These are phyloP conservation scores for Pseudogymnoascus sp. DNA, from an alignment of 2,329 filamentous ascomycete species.

Conservation along the genomic window DNA sequence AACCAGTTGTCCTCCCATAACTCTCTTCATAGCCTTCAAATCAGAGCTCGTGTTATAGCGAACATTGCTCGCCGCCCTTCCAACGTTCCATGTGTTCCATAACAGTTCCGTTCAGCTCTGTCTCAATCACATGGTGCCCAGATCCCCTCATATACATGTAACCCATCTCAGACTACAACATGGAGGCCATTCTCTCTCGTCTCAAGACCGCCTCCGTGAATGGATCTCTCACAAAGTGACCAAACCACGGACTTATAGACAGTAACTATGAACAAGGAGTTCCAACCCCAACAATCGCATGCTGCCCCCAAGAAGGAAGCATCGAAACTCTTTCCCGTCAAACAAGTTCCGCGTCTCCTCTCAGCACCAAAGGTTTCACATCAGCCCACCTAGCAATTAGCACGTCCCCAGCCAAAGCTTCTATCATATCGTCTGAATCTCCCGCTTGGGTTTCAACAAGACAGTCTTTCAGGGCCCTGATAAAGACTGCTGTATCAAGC, in stretches of 20 bases:
- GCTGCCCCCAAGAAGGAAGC: not conserved
- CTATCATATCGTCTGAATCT: constrained; percentile 52
- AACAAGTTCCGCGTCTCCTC: constrained; percentile 49
- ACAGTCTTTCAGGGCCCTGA: constrained; percentile 57
- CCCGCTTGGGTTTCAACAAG: constrained; percentile 53
- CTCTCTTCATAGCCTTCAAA: too few species aligned
- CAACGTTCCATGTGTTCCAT: not conserved
- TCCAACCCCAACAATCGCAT: not conserved
- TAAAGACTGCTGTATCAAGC: constrained; percentile 74
- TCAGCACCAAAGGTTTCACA: constrained; percentile 51
- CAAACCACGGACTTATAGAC: not conserved
- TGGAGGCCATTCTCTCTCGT: not conserved
- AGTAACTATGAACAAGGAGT: not conserved
- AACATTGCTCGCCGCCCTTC: not conserved
- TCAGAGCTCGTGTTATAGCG: not conserved
- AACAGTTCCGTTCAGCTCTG: not conserved
- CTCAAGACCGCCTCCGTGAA: too few species aligned
- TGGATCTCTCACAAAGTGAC: not conserved
- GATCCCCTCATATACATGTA: not conserved
- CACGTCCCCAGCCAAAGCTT: constrained; percentile 53
- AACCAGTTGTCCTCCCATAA: not conserved
- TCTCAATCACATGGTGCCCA: not conserved
- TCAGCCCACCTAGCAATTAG: constrained; percentile 68
- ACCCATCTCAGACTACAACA: not conserved
- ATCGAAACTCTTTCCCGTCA: constrained; percentile 22